Percentiles rank a stretch among this genome's conserved stretches.
These are phyloP conservation scores for Heliophila coronopifolia DNA, from an alignment of 441 rosid species.

Conservation along the genomic window DNA sequence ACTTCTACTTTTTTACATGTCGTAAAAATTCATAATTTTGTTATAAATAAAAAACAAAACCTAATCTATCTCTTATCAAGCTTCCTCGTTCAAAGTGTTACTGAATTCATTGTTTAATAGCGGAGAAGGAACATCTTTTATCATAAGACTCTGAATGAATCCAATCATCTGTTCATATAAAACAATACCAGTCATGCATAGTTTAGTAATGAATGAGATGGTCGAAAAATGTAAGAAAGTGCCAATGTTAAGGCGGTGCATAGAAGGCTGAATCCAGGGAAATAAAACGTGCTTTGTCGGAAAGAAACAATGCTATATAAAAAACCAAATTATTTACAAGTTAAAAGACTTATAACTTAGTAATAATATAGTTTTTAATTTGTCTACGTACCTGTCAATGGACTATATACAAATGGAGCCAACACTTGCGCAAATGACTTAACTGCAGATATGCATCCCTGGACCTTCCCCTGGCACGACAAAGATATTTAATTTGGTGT, in stretches of 20 bases:
- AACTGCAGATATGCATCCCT: constrained; percentile 82
- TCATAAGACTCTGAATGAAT: too few species aligned
- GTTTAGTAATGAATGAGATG: too few species aligned
- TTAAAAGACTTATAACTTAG: neutral
- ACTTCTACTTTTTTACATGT: too few species aligned
- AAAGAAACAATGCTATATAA: constrained; percentile 54
- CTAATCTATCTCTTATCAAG: too few species aligned
- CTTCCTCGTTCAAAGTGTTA: too few species aligned
- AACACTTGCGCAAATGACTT: constrained; percentile 62
- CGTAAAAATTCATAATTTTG: too few species aligned
- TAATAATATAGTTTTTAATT: too few species aligned
- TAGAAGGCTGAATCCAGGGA: constrained; percentile 77
- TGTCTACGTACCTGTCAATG: constrained; percentile 59
- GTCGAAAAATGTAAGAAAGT: constrained; percentile 8
- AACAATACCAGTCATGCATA: neutral
- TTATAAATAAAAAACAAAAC: too few species aligned
- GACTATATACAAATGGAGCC: constrained; percentile 74
- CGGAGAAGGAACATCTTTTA: too few species aligned
- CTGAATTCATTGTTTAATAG: too few species aligned
- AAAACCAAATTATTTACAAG: neutral
- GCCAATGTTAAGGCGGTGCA: constrained; percentile 58
- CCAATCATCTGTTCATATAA: too few species aligned
- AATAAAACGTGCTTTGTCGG: constrained; percentile 58
- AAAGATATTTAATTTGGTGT: too few species aligned
- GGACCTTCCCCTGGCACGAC: constrained; percentile 97